Percentiles rank a stretch among this genome's conserved stretches.
phyloP scores from a whole-genome alignment of 139 green algal species.

The Ulvella scutata region DNA sequence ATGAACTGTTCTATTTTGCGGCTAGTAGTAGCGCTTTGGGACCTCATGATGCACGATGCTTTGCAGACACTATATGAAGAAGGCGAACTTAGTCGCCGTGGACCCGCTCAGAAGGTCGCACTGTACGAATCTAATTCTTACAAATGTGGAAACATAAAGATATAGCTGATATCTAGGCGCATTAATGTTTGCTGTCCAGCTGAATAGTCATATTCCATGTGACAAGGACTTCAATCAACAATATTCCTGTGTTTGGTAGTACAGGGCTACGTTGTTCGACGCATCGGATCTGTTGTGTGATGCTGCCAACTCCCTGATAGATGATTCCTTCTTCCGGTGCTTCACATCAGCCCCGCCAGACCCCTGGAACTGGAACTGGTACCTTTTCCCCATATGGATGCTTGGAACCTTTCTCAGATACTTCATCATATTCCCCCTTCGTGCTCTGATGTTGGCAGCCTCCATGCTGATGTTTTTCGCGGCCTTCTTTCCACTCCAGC shows the following conservation, averaged over 20 bases:
- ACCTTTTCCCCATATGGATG: conserved; percentile 83
- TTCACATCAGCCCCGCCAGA: conserved; percentile 63
- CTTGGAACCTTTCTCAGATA: conserved; percentile 56
- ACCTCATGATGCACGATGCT: not conserved
- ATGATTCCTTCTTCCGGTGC: conserved; percentile 92
- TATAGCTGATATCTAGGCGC: no score
- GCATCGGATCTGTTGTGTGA: conserved; percentile 67
- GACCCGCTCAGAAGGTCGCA: not conserved
- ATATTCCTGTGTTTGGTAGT: no score
- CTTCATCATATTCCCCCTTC: conserved; percentile 54
- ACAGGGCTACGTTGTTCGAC: conserved; percentile 56
- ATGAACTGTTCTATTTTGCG: no score
- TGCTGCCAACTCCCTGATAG: conserved; percentile 63
- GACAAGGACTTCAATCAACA: no score
- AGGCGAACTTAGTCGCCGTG: not conserved
- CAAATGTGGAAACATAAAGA: no score
- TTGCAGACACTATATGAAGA: not conserved
- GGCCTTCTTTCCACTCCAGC: conserved; percentile 54
- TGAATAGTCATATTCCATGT: no score
- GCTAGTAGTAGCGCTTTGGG: no score
- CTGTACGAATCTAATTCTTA: no score
- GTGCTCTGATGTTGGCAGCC: conserved; percentile 49
- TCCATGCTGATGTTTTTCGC: conserved; percentile 60
- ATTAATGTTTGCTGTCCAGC: no score
- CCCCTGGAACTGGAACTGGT: conserved; percentile 97